Evolutionary conservation across 2,329 filamentous ascomycete genomes (phyloP).

Genomic region (Ceratocystis cacaofunesta): DNA sequence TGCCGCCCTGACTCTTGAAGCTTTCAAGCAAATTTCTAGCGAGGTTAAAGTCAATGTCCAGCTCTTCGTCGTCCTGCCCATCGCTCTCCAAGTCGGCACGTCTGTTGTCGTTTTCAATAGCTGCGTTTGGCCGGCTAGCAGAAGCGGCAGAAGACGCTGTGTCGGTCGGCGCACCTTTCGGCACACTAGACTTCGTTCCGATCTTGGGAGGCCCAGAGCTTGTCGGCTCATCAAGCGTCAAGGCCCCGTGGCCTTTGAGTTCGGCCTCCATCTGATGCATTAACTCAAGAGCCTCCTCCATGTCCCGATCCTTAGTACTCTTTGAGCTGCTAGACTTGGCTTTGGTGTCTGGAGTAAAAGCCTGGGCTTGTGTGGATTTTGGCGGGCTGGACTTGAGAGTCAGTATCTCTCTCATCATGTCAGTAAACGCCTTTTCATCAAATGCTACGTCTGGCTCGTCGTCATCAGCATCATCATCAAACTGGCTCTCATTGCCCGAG

Average conservation of each 20-base stretch:
- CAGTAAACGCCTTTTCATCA: constrained; percentile 69
- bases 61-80: constrained; percentile 41
- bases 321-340: constrained; percentile 19
- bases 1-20: constrained; percentile 78
- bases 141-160: not conserved
- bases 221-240: constrained; percentile 36
- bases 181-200: not conserved
- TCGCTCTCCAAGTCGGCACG: constrained; percentile 22
- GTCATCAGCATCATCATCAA: constrained; percentile 55
- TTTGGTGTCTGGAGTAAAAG: not conserved
- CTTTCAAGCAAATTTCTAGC: constrained; percentile 84
- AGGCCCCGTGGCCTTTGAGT: constrained; percentile 50
- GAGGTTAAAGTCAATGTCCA: constrained; percentile 72
- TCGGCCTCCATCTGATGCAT: constrained; percentile 59
- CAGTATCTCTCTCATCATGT: constrained; percentile 89
- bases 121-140: not conserved
- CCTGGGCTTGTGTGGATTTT: not conserved
- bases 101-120: constrained; percentile 1
- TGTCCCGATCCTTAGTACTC: constrained; percentile 29
- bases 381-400: constrained; percentile 34
- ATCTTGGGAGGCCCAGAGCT: constrained; percentile 18
- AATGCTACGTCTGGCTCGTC: constrained; percentile 67
- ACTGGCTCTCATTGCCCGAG: constrained; percentile 31
- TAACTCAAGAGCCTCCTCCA: constrained; percentile 48
- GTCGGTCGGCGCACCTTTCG: not conserved